Base-by-base conservation (phyloP, 768 basidiomycete genomes). In the Clavaria fumosa region DNA sequence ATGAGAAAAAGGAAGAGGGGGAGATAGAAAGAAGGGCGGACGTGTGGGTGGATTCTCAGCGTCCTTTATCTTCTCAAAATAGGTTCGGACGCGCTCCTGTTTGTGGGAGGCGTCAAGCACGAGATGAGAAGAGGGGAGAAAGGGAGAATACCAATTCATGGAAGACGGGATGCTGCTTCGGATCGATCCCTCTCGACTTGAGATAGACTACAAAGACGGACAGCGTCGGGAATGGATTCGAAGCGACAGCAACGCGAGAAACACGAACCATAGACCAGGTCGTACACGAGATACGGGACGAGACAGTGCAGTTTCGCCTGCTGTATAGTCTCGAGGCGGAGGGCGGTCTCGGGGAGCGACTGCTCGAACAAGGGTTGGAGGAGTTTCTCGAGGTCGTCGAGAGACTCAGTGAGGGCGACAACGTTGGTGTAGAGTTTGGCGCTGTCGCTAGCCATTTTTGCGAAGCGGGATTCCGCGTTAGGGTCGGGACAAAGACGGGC, bases 251-350 rank as follows among this genome's bases (percentile, higher is more conserved):
- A 23, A 20, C 20, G 40, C 9, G 43, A 11, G 21, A 20, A 10
- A 12, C 4, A 61, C 76, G 45, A 44, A 86, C 86, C 76, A 58
- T 85, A 86, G n/a, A 86, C 60, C 7, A 90, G 66, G 54, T 88
- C 84, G 50, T 89, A 84, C 3, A 80, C 66, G 21, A 84, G 63
- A 55, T 89, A 89, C n/a, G 83, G 81, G 30, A 89, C 50, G 23
- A 73, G 61, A 4, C 76, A 75, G 44, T 89, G 80, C 2, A 88
- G 55, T 54, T 86, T 85, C 18, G 84, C 85, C 48, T 84, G 80
- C 42, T 85, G 77, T 15, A 89, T 61, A 5, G 73, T 70, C 43
- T 82, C 75, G 18, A 86, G 63, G 9, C 62, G 62, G 17, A 77
- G 55, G 11, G 76, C 50, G 0, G 75, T 72, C 45, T 85, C 78